Evolutionary conservation across 495 filamentous ascomycete species (phyloP), one percentile per base, ranked within the genome.

Genomic region (Aspergillus ellipticus): DNA sequence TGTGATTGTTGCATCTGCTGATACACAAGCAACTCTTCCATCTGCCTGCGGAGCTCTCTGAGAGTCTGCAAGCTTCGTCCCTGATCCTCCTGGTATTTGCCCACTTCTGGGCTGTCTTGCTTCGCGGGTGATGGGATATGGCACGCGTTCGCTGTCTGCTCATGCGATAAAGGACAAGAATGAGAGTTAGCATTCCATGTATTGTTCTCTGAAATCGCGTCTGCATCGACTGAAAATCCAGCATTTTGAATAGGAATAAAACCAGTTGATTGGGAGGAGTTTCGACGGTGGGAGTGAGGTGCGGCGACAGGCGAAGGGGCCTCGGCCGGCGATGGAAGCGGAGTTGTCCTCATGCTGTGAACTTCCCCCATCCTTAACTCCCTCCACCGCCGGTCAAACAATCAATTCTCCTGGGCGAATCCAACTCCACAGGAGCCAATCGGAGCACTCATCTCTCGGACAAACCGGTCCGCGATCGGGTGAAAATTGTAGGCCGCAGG

Each of bases 1-100:
- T 72, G 68, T 16, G 64, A 65, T 53, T 72, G 72, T 52, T 72
- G 72, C 68, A 70, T 74, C 52, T 79, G 76, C 50, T 78, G 74
- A 54, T 74, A 74, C 15, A 73, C 71, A 15, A 79, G 60, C 45
- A 77, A 58, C 45, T 77, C 74, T 56, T 79, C 76, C 76, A 79
- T 79, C 63, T 75, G 72, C 59, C 70, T 68, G 31, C 70, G 68
- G 31, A 78, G 54, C 47, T 74, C 72, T 37, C 74, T 70, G 2
- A 79, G 59, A 7, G 72, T 76, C 46, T 74, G 74, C 39, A 70
- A 63, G 42, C 67, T 74, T 42, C 65, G 69, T 42, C 65, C 73
- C 39, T 69, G 69, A 21, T 77, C 70, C 42, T 74, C 72, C 37
- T 66, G 60, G 8, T 24, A 62, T 26, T 55, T 63, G 24, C 53